These are phyloP conservation scores for Rosa rugosa DNA, from an alignment of 306 rosid genomes.

Conservation along the genomic window DNA sequence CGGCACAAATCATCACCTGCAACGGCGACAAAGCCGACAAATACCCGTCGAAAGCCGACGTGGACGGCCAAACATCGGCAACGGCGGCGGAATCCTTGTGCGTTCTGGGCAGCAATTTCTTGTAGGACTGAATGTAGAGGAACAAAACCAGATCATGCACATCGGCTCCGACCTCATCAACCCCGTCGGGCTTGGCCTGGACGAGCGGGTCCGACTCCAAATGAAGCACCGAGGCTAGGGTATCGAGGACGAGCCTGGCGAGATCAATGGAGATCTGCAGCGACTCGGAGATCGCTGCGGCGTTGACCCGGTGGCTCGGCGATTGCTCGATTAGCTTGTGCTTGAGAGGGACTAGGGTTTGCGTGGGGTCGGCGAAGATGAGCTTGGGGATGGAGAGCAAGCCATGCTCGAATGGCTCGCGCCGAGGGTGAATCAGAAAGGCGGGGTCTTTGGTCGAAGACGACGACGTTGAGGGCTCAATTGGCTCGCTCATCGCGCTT, in stretches of 20 bases:
- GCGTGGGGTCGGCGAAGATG: conserved; percentile 80
- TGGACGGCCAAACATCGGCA: conserved; percentile 97
- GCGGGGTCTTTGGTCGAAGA: conserved; percentile 46
- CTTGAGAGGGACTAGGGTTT: conserved; percentile 80
- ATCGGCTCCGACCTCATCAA: conserved; percentile 61
- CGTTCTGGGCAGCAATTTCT: conserved; percentile 83
- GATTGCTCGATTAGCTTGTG: conserved; percentile 54
- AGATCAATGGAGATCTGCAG: conserved; percentile 86
- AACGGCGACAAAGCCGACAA: conserved; percentile 95
- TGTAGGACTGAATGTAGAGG: conserved; percentile 91
- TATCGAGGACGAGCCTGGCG: conserved; percentile 73
- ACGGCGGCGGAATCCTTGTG: conserved; percentile 97
- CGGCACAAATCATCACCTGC: conserved; percentile 59
- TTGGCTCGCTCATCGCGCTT: conserved; percentile 68
- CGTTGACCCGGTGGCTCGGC: conserved; percentile 47
- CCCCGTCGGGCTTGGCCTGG: conserved; percentile 38
- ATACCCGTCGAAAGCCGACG: conserved; percentile 99
- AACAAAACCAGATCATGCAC: conserved; percentile 83
- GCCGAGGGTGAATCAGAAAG: conserved; percentile 70
- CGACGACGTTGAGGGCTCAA: conserved; percentile 52
- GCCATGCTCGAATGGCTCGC: conserved; percentile 91
- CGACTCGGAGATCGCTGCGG: conserved; percentile 58
- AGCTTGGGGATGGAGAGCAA: conserved; percentile 82
- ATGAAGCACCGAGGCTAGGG: conserved; percentile 73
- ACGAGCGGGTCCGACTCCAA: conserved; percentile 71